Evolutionary conservation across 1,139 yeast genomes (phyloP).

Genomic region (Yamadazyma dushanensis): DNA sequence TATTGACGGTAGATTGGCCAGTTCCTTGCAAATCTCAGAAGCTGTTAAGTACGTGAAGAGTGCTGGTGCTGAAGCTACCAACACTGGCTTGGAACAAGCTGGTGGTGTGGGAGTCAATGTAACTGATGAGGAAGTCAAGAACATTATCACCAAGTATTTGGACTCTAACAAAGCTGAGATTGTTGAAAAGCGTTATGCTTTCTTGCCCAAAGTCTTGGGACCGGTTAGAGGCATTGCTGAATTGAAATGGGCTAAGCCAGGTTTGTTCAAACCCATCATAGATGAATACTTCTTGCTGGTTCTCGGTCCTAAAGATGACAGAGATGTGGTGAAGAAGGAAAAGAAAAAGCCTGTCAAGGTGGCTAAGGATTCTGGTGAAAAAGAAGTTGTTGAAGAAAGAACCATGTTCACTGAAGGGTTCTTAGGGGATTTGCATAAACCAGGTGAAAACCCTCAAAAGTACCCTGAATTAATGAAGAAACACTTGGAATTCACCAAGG

Average conservation of each 20-base stretch:
- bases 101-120: conserved; percentile 85
- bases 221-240: conserved; percentile 70
- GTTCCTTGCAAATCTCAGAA: conserved; percentile 74
- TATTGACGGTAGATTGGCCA: conserved; percentile 60
- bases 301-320: conserved; percentile 94
- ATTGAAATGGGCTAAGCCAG: conserved; percentile 92
- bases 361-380: conserved; percentile 21
- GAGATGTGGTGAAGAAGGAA: conserved; percentile 82
- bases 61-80: conserved; percentile 40
- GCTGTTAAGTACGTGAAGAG: conserved; percentile 71
- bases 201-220: conserved; percentile 75
- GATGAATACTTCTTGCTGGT: conserved; percentile 70
- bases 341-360: conserved; percentile 40
- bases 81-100: conserved; percentile 51
- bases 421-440: conserved; percentile 90
- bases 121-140: conserved; percentile 62
- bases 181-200: conserved; percentile 69
- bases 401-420: conserved; percentile 96
- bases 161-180: conserved; percentile 58
- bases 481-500: conserved; percentile 75
- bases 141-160: conserved; percentile 59
- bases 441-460: conserved; percentile 92
- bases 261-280: conserved; percentile 79
- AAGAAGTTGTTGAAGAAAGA: conserved; percentile 44
- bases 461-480: conserved; percentile 80